These are phyloP conservation scores for Monosporozyma unispora DNA, from an alignment of 805 yeast genomes.

Conservation along the genomic window DNA sequence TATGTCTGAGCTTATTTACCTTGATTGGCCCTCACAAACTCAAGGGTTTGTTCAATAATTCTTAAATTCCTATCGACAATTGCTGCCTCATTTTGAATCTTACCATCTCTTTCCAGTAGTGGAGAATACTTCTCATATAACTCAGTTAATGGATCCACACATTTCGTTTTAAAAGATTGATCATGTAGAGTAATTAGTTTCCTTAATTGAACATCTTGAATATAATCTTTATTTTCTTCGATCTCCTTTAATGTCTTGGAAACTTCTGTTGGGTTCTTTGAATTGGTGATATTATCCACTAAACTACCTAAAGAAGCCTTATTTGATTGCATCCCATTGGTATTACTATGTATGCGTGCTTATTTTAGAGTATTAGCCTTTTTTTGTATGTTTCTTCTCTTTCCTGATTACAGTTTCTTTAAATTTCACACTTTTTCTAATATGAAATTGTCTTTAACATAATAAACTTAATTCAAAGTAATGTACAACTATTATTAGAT, in stretches of 20 bases:
- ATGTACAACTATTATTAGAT: not conserved
- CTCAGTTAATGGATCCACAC: constrained; percentile 16
- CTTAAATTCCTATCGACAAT: constrained; percentile 61
- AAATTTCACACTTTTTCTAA: too few species aligned
- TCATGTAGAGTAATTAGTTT: constrained; percentile 25
- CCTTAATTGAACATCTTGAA: constrained; percentile 20
- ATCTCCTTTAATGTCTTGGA: constrained; percentile 17
- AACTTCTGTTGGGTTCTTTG: constrained; percentile 7
- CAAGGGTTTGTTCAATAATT: constrained; percentile 52
- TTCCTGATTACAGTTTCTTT: not conserved
- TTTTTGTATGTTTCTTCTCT: too few species aligned
- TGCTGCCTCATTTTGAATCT: constrained; percentile 54
- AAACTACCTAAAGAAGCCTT: not conserved
- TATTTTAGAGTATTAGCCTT: too few species aligned
- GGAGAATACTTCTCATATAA: constrained; percentile 16
- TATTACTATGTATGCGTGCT: too few species aligned
- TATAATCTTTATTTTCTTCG: constrained; percentile 21
- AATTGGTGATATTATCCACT: not conserved
- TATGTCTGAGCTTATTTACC: not conserved
- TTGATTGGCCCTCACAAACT: constrained; percentile 28
- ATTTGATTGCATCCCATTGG: not conserved
- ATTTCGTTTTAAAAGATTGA: constrained; percentile 17
- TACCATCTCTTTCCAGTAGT: constrained; percentile 22
- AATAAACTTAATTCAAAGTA: not conserved
- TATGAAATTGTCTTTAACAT: too few species aligned